Evolutionary conservation across 2,329 filamentous ascomycete species (phyloP).

Genomic region (Elsinoe ampelina): DNA sequence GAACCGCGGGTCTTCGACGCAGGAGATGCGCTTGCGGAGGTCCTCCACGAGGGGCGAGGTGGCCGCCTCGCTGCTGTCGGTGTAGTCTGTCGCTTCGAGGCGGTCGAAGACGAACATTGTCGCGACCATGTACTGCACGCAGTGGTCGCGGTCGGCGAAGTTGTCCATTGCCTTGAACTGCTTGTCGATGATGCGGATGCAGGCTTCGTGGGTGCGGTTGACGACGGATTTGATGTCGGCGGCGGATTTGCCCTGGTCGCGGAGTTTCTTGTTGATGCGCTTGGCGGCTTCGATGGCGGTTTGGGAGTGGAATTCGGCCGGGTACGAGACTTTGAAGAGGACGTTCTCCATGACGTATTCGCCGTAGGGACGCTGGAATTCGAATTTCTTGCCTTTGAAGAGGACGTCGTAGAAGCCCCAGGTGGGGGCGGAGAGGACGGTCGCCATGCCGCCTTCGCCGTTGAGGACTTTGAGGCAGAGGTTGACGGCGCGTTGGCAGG

Average conservation of each 20-base stretch:
- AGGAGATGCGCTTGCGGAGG: slow-evolving; percentile 86
- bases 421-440: slow-evolving; percentile 79
- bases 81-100: slow-evolving; percentile 87
- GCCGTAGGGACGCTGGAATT: slow-evolving; percentile 92
- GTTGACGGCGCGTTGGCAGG: slow-evolving; percentile 95
- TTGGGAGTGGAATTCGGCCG: slow-evolving; percentile 94
- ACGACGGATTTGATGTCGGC: slow-evolving; percentile 88
- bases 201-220: slow-evolving; percentile 96
- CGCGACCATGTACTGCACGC: slow-evolving; percentile 98
- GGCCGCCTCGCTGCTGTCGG: slow-evolving; percentile 83
- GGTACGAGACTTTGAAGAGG: slow-evolving; percentile 92
- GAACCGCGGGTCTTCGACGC: slow-evolving; percentile 92
- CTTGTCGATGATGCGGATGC: slow-evolving; percentile 99
- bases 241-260: slow-evolving; percentile 76
- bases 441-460: slow-evolving; percentile 84
- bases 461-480: slow-evolving; percentile 95
- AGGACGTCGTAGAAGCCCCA: slow-evolving; percentile 99
- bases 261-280: slow-evolving; percentile 75
- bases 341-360: slow-evolving; percentile 99
- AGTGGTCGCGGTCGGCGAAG: slow-evolving; percentile 98
- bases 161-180: slow-evolving; percentile 99
- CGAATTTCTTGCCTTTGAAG: slow-evolving; percentile 91
- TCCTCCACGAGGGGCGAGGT: slow-evolving; percentile 82
- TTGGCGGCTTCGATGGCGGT: slow-evolving; percentile 93
- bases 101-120: slow-evolving; percentile 95